Evolutionary conservation across 495 filamentous ascomycete species (phyloP).

Genomic region (Extremus antarcticus): DNA sequence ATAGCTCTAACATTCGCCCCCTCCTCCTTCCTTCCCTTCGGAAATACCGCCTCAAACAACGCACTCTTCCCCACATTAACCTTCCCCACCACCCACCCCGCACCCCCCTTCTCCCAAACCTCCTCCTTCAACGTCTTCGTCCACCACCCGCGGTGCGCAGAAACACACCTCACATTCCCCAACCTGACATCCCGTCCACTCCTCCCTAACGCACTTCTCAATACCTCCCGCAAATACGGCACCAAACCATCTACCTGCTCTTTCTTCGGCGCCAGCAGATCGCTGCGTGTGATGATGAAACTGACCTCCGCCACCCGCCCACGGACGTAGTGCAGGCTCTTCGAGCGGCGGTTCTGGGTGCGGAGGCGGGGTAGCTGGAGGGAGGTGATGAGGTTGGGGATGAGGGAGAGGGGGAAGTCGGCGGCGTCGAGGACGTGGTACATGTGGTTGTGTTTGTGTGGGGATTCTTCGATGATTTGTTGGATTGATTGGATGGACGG

Average conservation of each 20-base stretch:
- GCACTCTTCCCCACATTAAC: slow-evolving; percentile 94
- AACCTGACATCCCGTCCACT: slow-evolving; percentile 53
- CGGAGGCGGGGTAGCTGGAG: slow-evolving; percentile 56
- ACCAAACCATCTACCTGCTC: slow-evolving; percentile 70
- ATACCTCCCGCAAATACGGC: slow-evolving; percentile 62
- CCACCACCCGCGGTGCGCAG: slow-evolving; percentile 78
- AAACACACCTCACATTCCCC: slow-evolving; percentile 76
- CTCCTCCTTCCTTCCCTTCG: slow-evolving; percentile 56
- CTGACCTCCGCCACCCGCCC: slow-evolving; percentile 58
- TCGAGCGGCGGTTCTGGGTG: slow-evolving; percentile 63
- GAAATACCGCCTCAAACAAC: slow-evolving; percentile 74
- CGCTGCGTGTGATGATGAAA: slow-evolving; percentile 82
- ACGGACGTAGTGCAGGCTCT: slow-evolving; percentile 47
- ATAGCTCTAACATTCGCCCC: not conserved
- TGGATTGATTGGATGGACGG: slow-evolving; percentile 67
- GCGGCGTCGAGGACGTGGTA: slow-evolving; percentile 98
- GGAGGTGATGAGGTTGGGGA: slow-evolving; percentile 50
- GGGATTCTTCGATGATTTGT: slow-evolving; percentile 74
- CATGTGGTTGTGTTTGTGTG: slow-evolving; percentile 78
- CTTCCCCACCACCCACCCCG: slow-evolving; percentile 95
- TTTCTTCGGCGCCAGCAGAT: slow-evolving; percentile 71
- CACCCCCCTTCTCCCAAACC: slow-evolving; percentile 68
- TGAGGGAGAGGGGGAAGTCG: slow-evolving; percentile 87
- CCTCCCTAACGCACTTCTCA: slow-evolving; percentile 60
- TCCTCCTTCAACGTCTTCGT: slow-evolving; percentile 74